Percentiles rank a stretch among this genome's conserved stretches.
phyloP scores from a whole-genome alignment of 169 alveolate genomes.

The Cryptosporidium canis region DNA sequence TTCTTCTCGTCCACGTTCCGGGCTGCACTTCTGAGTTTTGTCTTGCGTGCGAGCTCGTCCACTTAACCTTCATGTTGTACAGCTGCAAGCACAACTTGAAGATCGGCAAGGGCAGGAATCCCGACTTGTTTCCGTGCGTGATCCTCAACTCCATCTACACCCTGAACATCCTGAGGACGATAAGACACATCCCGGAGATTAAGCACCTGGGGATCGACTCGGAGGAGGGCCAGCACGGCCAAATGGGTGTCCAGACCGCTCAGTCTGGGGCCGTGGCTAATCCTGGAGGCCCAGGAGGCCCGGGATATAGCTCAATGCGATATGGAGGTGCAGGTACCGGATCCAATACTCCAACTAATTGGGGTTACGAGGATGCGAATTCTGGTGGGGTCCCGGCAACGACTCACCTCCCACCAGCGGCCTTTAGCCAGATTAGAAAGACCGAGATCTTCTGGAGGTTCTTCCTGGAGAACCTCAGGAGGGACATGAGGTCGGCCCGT shows the following conservation, averaged over 20 bases:
- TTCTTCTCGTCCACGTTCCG: slow-evolving; percentile 29
- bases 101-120: background rate
- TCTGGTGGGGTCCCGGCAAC: background rate
- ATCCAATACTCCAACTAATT: background rate
- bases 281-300: background rate
- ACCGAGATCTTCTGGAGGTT: slow-evolving; percentile 51
- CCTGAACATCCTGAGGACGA: slow-evolving; percentile 31
- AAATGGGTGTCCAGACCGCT: background rate
- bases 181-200: slow-evolving; percentile 56
- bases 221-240: slow-evolving; percentile 1
- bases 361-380: background rate
- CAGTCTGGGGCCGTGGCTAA: background rate
- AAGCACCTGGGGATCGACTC: slow-evolving; percentile 50
- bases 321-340: background rate
- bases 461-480: slow-evolving; percentile 12
- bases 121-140: slow-evolving; percentile 35
- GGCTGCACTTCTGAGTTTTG: slow-evolving; percentile 49
- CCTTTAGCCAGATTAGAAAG: slow-evolving; percentile 27
- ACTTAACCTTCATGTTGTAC: slow-evolving; percentile 42
- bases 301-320: background rate
- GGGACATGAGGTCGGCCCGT: background rate
- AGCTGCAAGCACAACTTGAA: slow-evolving; percentile 19
- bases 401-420: background rate
- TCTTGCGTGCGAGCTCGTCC: slow-evolving; percentile 58
- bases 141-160: slow-evolving; percentile 11